Evolutionary conservation across 1,284 basidiomycete species (phyloP).

Genomic region (Cutaneotrichosporon sp.): DNA sequence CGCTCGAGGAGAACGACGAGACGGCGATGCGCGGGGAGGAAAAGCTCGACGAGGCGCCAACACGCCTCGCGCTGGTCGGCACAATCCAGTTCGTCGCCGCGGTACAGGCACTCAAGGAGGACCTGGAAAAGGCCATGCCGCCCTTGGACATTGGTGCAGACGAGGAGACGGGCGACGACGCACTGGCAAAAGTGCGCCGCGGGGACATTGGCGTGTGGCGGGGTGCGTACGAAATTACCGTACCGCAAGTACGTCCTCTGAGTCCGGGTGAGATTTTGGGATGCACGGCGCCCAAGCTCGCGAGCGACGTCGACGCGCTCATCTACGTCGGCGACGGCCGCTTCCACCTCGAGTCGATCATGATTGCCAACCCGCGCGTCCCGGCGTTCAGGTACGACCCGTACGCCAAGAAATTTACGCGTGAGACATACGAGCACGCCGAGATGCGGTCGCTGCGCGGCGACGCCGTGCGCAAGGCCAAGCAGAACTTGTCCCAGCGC

Average conservation of each 20-base stretch:
- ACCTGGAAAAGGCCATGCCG: constrained; percentile 52
- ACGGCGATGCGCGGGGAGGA: background rate
- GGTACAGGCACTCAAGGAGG: constrained; percentile 75
- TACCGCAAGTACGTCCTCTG: constrained; percentile 88
- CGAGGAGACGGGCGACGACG: constrained; percentile 15
- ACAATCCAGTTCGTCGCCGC: constrained; percentile 94
- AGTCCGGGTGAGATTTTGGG: constrained; percentile 96
- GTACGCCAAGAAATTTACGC: constrained; percentile 92
- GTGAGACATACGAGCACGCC: constrained; percentile 83
- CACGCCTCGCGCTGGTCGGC: constrained; percentile 79
- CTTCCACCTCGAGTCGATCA: constrained; percentile 96
- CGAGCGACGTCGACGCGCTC: constrained; percentile 67
- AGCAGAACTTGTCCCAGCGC: constrained; percentile 56
- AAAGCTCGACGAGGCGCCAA: constrained; percentile 47
- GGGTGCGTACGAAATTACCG: constrained; percentile 65
- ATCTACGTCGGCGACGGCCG: constrained; percentile 96
- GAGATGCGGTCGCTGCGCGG: constrained; percentile 75
- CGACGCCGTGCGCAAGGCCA: constrained; percentile 71
- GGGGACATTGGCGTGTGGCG: constrained; percentile 46
- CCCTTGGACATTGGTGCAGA: constrained; percentile 19
- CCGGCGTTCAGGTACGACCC: constrained; percentile 98
- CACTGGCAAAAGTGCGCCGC: constrained; percentile 31
- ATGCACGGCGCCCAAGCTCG: constrained; percentile 84
- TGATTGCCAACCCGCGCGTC: constrained; percentile 96
- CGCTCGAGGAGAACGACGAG: constrained; percentile 14